These are phyloP conservation scores for Bipolaris sorokiniana DNA, from an alignment of 2,329 filamentous ascomycete species.

Conservation along the genomic window DNA sequence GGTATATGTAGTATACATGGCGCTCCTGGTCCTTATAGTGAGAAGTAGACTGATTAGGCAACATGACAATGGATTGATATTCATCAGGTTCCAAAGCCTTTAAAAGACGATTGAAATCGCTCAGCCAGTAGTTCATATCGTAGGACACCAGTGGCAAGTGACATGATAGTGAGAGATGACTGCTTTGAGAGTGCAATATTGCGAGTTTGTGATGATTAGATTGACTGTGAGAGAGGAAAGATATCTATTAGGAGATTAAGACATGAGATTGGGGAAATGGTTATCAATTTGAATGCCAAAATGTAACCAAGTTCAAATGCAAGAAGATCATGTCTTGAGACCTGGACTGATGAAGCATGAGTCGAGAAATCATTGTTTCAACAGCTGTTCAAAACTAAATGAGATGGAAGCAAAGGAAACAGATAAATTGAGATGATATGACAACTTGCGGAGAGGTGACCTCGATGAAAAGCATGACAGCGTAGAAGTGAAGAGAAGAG, in stretches of 20 bases:
- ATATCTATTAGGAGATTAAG: neutral
- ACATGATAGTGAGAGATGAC: neutral
- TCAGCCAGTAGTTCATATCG: neutral
- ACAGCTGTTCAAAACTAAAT: neutral
- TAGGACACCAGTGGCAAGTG: neutral
- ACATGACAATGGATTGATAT: neutral
- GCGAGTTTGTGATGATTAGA: neutral
- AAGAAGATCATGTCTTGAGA: neutral
- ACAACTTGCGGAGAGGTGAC: neutral
- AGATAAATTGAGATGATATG: neutral
- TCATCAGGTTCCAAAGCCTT: neutral
- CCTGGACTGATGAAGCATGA: neutral
- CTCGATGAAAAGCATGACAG: neutral
- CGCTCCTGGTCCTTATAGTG: neutral
- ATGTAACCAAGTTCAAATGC: neutral
- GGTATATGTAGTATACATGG: neutral
- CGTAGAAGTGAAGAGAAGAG: neutral
- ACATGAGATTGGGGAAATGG: neutral
- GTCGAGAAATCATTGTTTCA: neutral
- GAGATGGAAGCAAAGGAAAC: neutral
- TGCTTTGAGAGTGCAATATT: neutral
- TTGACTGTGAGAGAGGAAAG: neutral
- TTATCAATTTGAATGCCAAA: neutral
- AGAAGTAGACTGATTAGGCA: neutral
- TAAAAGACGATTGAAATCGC: neutral